These are phyloP conservation scores for Russula vinacea DNA, from an alignment of 768 basidiomycete genomes.

Conservation along the genomic window DNA sequence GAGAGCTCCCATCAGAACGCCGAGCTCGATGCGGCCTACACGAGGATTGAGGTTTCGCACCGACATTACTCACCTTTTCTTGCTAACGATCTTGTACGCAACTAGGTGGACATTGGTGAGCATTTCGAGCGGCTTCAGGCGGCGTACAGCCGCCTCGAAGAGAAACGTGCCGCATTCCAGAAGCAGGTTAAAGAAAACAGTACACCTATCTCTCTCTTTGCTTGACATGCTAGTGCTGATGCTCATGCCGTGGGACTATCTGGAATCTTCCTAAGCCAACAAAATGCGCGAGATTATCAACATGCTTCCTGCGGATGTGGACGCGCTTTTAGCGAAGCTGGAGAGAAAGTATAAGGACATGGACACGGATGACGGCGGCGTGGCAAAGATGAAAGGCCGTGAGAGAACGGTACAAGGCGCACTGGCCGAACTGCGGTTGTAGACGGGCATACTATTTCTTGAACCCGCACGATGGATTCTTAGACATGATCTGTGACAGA, in stretches of 20 bases:
- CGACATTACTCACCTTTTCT: background rate
- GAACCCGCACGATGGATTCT: background rate
- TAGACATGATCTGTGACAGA: no score
- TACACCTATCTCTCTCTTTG: background rate
- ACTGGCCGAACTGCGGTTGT: constrained; percentile 18
- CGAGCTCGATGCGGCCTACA: constrained; percentile 7
- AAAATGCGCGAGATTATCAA: constrained; percentile 18
- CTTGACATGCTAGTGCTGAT: no score
- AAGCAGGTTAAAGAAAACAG: constrained; percentile 18
- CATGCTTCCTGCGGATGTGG: constrained; percentile 12
- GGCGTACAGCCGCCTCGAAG: constrained; percentile 10
- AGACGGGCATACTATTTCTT: background rate
- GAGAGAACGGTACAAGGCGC: constrained; percentile 19
- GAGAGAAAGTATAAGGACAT: constrained; percentile 7
- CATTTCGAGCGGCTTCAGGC: constrained; percentile 12
- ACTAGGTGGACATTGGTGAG: constrained; percentile 5
- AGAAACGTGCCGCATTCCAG: constrained; percentile 4
- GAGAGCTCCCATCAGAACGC: constrained; percentile 1
- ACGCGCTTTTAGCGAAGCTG: constrained; percentile 11
- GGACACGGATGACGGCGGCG: background rate
- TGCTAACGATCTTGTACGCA: background rate
- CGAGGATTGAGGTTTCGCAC: constrained; percentile 19
- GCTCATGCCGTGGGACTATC: background rate
- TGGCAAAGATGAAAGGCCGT: constrained; percentile 4
- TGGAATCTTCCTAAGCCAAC: constrained; percentile 4